These are phyloP conservation scores for Dictyophora rubrovolvata DNA, from an alignment of 768 basidiomycete species.

Conservation along the genomic window DNA sequence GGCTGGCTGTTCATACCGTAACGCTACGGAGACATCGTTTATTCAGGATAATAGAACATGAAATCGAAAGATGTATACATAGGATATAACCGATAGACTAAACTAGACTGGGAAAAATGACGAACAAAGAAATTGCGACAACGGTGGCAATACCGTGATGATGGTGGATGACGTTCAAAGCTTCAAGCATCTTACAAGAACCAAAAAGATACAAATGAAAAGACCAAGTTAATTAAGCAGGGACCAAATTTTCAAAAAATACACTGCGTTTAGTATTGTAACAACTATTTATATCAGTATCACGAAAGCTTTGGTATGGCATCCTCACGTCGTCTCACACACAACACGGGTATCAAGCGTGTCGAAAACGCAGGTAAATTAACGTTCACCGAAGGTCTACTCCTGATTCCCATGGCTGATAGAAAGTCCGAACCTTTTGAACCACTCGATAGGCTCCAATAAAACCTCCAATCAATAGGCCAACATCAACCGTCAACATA, in stretches of 20 bases:
- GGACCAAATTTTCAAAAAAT: neutral
- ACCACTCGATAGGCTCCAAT: constrained; percentile 43
- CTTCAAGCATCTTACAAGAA: no score
- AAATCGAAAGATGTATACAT: no score
- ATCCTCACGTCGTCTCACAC: no score
- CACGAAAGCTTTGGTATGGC: neutral
- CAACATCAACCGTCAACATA: constrained; percentile 62
- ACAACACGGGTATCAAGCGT: no score
- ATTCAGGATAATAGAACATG: no score
- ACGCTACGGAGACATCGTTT: no score
- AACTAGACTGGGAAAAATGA: no score
- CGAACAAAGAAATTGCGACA: no score
- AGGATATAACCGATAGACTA: no score
- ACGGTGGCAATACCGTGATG: no score
- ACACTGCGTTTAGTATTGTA: neutral
- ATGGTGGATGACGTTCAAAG: no score
- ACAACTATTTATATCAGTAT: neutral
- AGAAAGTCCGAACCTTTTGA: neutral
- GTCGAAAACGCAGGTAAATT: neutral
- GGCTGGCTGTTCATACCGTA: no score
- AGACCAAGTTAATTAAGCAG: neutral
- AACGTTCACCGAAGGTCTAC: neutral
- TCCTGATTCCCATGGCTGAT: neutral
- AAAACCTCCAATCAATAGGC: constrained; percentile 49
- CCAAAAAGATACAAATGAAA: neutral